These are phyloP conservation scores for Adansonia madagascariensis DNA, from an alignment of 441 rosid species.

Conservation along the genomic window DNA sequence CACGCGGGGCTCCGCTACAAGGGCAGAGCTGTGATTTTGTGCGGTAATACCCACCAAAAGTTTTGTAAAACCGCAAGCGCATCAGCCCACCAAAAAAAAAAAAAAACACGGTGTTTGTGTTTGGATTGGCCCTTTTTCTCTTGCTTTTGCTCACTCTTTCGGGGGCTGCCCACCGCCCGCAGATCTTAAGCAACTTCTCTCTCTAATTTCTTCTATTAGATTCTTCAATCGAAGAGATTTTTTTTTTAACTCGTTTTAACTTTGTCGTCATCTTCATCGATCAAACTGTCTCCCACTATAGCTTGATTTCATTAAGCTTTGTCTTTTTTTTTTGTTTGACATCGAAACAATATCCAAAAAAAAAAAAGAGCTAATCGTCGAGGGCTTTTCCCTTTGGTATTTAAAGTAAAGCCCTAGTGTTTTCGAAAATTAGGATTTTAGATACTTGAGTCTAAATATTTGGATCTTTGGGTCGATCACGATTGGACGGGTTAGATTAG, in stretches of 20 bases:
- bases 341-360: not conserved
- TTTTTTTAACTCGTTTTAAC: not conserved
- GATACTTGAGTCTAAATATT: not conserved
- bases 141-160: too few relatives aligned
- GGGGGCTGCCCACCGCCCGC: not conserved
- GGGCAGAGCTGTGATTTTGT: too few relatives aligned
- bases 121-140: too few relatives aligned
- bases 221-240: not conserved
- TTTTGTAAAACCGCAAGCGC: not conserved
- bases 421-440: conserved; percentile 8
- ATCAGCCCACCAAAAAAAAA: not conserved
- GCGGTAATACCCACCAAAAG: too few relatives aligned
- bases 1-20: not conserved
- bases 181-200: not conserved
- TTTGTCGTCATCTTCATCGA: not conserved
- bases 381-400: not conserved
- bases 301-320: not conserved
- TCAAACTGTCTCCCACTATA: conserved; percentile 1
- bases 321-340: not conserved
- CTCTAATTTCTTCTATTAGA: not conserved
- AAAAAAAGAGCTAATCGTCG: not conserved
- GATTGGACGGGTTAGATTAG: not conserved
- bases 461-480: conserved; percentile 27
- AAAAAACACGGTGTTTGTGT: too few relatives aligned
- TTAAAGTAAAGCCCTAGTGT: conserved; percentile 11